A percentile compares a stretch with the other conserved stretches of the same genome.
phyloP scores from a whole-genome alignment of 2,329 filamentous ascomycete species.

The Passalora sequoiae region DNA sequence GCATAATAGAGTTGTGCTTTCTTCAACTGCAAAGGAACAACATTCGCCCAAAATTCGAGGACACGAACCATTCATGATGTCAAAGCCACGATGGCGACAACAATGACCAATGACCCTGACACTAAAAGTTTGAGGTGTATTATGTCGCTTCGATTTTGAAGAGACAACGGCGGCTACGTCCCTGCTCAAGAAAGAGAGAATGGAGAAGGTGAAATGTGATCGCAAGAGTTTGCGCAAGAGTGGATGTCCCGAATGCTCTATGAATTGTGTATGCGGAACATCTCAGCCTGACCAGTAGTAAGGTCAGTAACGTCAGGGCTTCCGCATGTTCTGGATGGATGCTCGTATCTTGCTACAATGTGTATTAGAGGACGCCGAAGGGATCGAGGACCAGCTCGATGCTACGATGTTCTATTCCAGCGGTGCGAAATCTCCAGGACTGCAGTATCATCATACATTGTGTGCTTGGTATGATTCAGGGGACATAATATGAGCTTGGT shows the following conservation, averaged over 20 bases:
- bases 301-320: neutral
- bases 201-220: neutral
- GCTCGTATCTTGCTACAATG: neutral
- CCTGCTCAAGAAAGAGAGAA: neutral
- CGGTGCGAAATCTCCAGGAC: neutral
- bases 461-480: neutral
- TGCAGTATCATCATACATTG: neutral
- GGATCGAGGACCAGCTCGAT: neutral
- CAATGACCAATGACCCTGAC: neutral
- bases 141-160: neutral
- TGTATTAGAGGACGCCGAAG: neutral
- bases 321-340: neutral
- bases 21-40: neutral
- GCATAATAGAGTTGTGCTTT: neutral
- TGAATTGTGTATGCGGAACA: neutral
- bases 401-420: neutral
- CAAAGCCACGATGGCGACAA: neutral
- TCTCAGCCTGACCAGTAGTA: neutral
- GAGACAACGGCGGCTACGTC: neutral
- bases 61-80: neutral
- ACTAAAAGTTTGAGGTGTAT: neutral
- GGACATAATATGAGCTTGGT: neutral
- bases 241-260: neutral
- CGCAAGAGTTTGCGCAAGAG: neutral
- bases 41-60: neutral